Evolutionary conservation across 345 rosid genomes (phyloP).

Genomic region (Brassica incana): DNA sequence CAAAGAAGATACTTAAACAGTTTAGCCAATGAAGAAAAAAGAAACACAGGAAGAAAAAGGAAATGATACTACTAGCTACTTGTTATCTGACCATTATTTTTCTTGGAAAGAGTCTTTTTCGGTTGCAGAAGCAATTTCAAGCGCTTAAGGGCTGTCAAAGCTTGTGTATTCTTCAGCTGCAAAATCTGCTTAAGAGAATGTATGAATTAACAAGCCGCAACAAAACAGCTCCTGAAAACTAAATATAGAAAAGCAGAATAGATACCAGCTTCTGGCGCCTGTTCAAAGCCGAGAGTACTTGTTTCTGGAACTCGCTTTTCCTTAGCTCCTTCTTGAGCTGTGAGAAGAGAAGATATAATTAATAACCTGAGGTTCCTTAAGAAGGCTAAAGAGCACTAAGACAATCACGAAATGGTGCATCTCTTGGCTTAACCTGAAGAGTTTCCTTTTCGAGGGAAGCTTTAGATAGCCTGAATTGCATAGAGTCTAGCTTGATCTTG

Average conservation of each 20-base stretch:
- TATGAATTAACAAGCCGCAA: slow-evolving; percentile 10
- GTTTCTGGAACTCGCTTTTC: slow-evolving; percentile 59
- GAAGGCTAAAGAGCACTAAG: background rate
- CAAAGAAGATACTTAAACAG: slow-evolving; percentile 1
- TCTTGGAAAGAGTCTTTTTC: slow-evolving; percentile 45
- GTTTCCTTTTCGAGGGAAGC: slow-evolving; percentile 75
- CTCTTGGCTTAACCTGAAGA: slow-evolving; percentile 59
- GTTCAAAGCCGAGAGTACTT: slow-evolving; percentile 58
- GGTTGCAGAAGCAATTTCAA: slow-evolving; percentile 54
- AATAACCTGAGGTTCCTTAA: background rate
- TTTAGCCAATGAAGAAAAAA: slow-evolving; percentile 24
- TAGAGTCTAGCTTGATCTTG: slow-evolving; percentile 80
- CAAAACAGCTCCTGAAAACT: background rate
- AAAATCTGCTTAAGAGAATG: slow-evolving; percentile 52
- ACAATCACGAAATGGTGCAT: background rate
- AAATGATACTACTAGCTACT: slow-evolving; percentile 41
- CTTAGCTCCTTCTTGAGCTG: slow-evolving; percentile 89
- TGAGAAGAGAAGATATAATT: slow-evolving; percentile 20
- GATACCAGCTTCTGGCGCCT: slow-evolving; percentile 70
- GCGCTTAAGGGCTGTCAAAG: slow-evolving; percentile 56
- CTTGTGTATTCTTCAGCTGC: slow-evolving; percentile 76
- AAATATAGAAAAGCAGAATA: slow-evolving; percentile 15
- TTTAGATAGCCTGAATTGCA: slow-evolving; percentile 71
- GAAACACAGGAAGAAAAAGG: background rate
- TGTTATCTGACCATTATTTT: slow-evolving; percentile 30